These are phyloP conservation scores for Fallopia convolvulus DNA, from an alignment of 148 eudicot genomes.

Conservation along the genomic window DNA sequence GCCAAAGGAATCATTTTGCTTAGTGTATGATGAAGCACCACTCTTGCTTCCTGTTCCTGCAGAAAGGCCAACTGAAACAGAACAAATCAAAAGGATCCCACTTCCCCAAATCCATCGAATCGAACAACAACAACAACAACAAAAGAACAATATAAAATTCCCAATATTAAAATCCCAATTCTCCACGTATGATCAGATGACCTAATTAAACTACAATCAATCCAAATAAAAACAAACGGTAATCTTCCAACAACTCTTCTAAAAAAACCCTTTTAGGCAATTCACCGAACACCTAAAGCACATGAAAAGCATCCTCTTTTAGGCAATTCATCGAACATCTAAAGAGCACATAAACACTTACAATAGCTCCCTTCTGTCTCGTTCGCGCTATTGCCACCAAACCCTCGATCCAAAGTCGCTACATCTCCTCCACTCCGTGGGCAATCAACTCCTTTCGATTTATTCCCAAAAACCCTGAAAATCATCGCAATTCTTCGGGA, in stretches of 20 bases:
- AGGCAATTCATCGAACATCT: not conserved
- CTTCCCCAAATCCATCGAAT: not conserved
- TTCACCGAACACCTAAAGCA: not conserved
- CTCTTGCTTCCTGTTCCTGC: slow-evolving; percentile 29
- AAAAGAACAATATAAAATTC: not conserved
- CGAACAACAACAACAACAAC: not conserved
- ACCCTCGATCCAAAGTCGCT: not conserved
- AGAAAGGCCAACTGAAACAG: slow-evolving; percentile 29
- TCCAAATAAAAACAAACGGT: not conserved
- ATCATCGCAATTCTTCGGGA: not conserved
- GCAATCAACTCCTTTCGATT: not conserved
- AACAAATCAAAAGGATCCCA: not conserved
- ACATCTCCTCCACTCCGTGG: not conserved
- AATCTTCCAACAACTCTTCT: not conserved
- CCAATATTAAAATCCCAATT: not conserved
- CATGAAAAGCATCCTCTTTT: not conserved
- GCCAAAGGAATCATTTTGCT: slow-evolving; percentile 22
- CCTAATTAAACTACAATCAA: not conserved
- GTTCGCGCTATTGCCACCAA: slow-evolving; percentile 4
- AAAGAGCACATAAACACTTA: not conserved
- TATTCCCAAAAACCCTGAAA: not conserved
- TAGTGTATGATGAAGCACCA: slow-evolving; percentile 17
- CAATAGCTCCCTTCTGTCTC: slow-evolving; percentile 2
- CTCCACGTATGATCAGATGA: not conserved
- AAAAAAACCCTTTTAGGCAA: not conserved